phyloP scores from a whole-genome alignment of 1,139 yeast genomes.

The Candida buenavistaensis region DNA sequence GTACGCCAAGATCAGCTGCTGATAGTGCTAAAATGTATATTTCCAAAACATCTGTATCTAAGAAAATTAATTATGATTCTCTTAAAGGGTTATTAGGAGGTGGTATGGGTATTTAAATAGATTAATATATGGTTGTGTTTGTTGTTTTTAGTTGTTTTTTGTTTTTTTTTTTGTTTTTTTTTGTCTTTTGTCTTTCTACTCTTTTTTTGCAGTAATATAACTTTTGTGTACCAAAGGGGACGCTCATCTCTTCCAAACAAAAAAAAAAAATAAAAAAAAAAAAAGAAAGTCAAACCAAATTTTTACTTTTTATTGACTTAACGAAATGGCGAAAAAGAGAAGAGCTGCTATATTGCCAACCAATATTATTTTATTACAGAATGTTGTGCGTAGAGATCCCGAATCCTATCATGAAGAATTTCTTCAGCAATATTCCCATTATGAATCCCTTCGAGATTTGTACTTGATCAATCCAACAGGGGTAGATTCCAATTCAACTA shows the following conservation, averaged over 20 bases:
- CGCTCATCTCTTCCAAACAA: not conserved
- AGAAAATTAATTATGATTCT: slow-evolving; percentile 84
- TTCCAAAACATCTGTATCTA: slow-evolving; percentile 70
- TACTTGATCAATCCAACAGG: slow-evolving; percentile 67
- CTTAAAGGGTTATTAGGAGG: slow-evolving; percentile 51
- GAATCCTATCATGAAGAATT: slow-evolving; percentile 93
- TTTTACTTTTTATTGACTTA: not conserved
- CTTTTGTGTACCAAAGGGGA: not conserved
- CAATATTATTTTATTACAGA: slow-evolving; percentile 86
- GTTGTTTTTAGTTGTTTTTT: not conserved
- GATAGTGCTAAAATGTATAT: slow-evolving; percentile 75
- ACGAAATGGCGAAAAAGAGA: slow-evolving; percentile 74
- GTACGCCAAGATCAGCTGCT: slow-evolving; percentile 57
- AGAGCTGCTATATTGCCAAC: slow-evolving; percentile 92
- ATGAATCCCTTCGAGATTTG: slow-evolving; percentile 85
- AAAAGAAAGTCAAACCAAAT: slow-evolving; percentile 1
- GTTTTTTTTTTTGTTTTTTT: slow-evolving; percentile 3
- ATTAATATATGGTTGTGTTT: not conserved
- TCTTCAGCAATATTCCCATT: slow-evolving; percentile 87
- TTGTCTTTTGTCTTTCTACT: too few species aligned
- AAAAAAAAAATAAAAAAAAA: not conserved
- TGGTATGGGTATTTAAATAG: slow-evolving; percentile 7
- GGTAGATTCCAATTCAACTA: slow-evolving; percentile 61
- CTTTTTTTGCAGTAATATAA: not conserved
- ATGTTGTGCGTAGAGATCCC: slow-evolving; percentile 91